Evolutionary conservation across 805 yeast species (phyloP), one percentile per base, ranked within the genome.

Genomic region (Saccharomycopsis capsularis): DNA sequence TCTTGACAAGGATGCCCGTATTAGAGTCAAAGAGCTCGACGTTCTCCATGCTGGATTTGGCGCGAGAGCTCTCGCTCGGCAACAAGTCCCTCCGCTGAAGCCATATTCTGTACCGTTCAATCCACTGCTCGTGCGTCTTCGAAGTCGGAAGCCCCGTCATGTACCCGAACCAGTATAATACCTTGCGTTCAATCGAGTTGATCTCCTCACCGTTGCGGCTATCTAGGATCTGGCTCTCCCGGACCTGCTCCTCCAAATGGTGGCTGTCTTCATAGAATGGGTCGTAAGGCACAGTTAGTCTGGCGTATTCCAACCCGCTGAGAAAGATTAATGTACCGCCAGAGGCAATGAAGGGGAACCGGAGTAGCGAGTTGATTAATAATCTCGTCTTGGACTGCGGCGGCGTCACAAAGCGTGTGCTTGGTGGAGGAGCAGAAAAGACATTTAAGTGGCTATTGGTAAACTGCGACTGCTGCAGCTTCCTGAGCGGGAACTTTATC

Each of bases 191-290:
- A 13, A 27, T 27, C 11, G 11, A 7, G 13, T 7, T 27, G 32
- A 7, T 13, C 13, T 27, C 32, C 7, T 7, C 7, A 27, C 11
- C 13, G 32, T 13, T 27, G 7, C 32, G 7, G 13, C 11, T 7
- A 13, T 7, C 32, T 13, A 7, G 7, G 32, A 13, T 13, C 32
- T 27, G 32, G n/a, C n/a, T n/a, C n/a, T n/a, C n/a, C n/a, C n/a
- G n/a, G n/a, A n/a, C n/a, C n/a, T n/a, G n/a, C n/a, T n/a, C n/a
- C n/a, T n/a, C n/a, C n/a, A n/a, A n/a, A n/a, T n/a, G n/a, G n/a
- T n/a, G n/a, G n/a, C n/a, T n/a, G n/a, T n/a, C n/a, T 39, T 47
- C 55, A 22, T 25, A 42, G n/a, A 30, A 47, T 3, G 55, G 52
- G 34, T 51, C 55, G 38, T 44, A 51, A 2, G 49, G 52, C 18